A percentile compares a stretch with the other conserved stretches of the same genome.
phyloP scores from a whole-genome alignment of 73 alveolate genomes.

The Loxodes magnus region DNA sequence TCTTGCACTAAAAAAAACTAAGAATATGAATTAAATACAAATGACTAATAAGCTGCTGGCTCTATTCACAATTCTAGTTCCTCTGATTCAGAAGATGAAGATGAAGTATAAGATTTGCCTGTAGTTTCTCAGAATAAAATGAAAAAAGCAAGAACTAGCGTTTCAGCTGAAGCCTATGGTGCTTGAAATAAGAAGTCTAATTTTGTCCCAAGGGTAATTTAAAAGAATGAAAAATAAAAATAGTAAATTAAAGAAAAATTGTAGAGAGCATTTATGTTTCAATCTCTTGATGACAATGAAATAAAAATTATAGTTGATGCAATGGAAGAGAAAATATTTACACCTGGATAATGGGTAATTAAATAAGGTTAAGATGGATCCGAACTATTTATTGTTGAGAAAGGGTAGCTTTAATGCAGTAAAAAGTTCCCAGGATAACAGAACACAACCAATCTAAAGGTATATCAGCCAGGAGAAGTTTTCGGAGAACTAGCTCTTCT shows the following conservation, averaged over 20 bases:
- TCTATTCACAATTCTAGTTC: no score
- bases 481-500: constrained; percentile 75
- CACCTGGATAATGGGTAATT: constrained; percentile 24
- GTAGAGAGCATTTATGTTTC: constrained; percentile 76
- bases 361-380: constrained; percentile 64
- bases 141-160: constrained; percentile 45
- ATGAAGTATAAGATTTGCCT: constrained; percentile 17
- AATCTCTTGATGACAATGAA: constrained; percentile 41
- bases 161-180: constrained; percentile 98
- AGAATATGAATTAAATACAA: no score
- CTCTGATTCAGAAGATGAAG: constrained; percentile 26
- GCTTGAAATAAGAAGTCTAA: constrained; percentile 71
- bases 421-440: constrained; percentile 19
- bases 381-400: constrained; percentile 53
- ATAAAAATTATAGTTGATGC: constrained; percentile 77
- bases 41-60: no score
- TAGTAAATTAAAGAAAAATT: constrained; percentile 64
- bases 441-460: constrained; percentile 14
- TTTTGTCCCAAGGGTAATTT: constrained; percentile 68
- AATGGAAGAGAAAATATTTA: constrained; percentile 68
- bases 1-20: no score
- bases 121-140: constrained; percentile 10
- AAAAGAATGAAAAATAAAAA: constrained; percentile 57
- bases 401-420: constrained; percentile 64
- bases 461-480: constrained; percentile 47